A percentile compares a stretch with the other conserved stretches of the same genome.
Evolutionary conservation across 208 protist species (phyloP).

Genomic region (Acanthamoeba healyi): DNA sequence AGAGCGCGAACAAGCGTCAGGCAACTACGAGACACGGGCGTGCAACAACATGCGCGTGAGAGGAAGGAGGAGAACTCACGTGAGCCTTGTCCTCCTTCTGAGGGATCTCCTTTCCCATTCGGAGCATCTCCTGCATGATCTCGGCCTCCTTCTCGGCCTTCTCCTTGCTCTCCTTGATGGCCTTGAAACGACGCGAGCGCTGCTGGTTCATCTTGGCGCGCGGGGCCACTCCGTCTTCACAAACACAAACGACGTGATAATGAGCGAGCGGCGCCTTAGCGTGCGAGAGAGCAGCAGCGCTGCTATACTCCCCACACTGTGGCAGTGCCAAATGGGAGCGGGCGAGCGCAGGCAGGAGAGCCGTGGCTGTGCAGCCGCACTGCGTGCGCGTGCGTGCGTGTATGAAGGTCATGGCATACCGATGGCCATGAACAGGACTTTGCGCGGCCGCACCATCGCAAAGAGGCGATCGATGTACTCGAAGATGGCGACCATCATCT

Average conservation of each 20-base stretch:
- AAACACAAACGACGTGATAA: too few relatives aligned
- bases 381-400: not conserved
- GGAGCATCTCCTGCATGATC: conserved; percentile 44
- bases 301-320: too few relatives aligned
- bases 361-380: not conserved
- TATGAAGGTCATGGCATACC: conserved; percentile 91
- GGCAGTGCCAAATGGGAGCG: too few relatives aligned
- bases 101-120: conserved; percentile 8
- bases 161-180: conserved; percentile 95
- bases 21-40: too few relatives aligned
- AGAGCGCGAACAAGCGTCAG: not conserved
- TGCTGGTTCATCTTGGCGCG: conserved; percentile 99
- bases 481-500: conserved; percentile 97
- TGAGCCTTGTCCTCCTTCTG: conserved; percentile 78
- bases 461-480: conserved; percentile 98
- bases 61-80: not conserved
- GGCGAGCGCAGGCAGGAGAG: too few relatives aligned
- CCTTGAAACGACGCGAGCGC: conserved; percentile 97
- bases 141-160: conserved; percentile 81
- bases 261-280: too few relatives aligned
- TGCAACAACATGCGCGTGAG: too few relatives aligned
- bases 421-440: conserved; percentile 97
- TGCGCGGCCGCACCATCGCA: conserved; percentile 95
- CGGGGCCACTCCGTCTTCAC: conserved; percentile 98
- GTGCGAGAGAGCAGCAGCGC: too few relatives aligned